Conservation (phyloP, 129 eudicot genomes). For the Calendula officinalis region DNA sequence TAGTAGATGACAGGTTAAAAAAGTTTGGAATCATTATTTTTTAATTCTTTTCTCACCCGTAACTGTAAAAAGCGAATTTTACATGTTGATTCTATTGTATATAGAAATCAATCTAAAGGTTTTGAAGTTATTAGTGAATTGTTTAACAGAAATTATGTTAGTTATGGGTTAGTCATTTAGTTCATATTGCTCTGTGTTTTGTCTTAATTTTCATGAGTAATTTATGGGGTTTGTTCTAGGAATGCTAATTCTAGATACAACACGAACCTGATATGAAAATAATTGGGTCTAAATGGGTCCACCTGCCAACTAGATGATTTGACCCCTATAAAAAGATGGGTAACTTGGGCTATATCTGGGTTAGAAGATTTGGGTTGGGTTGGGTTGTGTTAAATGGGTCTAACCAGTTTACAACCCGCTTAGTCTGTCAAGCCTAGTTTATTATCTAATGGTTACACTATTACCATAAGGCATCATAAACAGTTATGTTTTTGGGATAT, state of each 20-base stretch:
- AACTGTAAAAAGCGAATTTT: not conserved
- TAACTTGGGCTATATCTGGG: no score
- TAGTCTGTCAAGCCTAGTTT: no score
- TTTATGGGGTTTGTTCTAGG: not conserved
- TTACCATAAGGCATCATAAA: not conserved
- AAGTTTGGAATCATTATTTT: not conserved
- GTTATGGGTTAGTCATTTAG: not conserved
- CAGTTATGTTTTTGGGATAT: not conserved
- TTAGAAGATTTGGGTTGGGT: no score
- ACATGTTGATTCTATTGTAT: not conserved
- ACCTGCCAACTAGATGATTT: no score
- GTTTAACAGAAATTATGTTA: not conserved
- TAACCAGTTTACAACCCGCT: no score
- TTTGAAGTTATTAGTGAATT: not conserved
- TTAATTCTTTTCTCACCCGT: not conserved
- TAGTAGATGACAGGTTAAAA: not conserved
- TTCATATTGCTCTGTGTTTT: not conserved
- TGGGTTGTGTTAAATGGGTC: no score
- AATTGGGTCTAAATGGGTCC: no score
- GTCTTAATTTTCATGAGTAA: not conserved
- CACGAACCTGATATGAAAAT: no score
- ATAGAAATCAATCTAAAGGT: not conserved
- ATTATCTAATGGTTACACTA: not conserved
- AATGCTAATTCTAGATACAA: no score
- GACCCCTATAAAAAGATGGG: no score